These are phyloP conservation scores for Myriosclerotinia curreyana DNA, from an alignment of 2,329 filamentous ascomycete genomes.

Conservation along the genomic window DNA sequence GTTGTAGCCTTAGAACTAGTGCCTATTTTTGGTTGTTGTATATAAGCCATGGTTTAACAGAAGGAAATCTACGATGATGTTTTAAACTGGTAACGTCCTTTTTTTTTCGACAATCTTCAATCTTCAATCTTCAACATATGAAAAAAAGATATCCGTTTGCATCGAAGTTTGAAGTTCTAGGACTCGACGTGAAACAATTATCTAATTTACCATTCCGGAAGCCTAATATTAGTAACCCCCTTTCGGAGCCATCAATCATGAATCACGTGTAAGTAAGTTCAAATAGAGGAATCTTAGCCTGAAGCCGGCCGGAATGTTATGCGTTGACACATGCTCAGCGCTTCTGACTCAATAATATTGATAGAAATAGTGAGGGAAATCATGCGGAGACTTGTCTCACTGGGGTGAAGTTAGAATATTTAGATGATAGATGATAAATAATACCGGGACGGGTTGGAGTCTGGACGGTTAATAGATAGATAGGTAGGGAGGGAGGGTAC, in stretches of 20 bases:
- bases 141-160: constrained; percentile 7
- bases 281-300: background rate
- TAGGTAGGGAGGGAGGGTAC: background rate
- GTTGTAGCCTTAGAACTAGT: constrained; percentile 14
- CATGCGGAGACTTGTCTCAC: constrained; percentile 15
- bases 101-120: background rate
- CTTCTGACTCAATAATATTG: constrained; percentile 14
- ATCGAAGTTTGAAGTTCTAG: background rate
- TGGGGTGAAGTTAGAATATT: background rate
- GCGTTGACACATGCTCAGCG: constrained; percentile 14
- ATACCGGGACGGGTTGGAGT: background rate
- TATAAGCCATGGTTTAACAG: constrained; percentile 13
- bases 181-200: background rate
- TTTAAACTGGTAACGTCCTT: background rate
- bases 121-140: background rate
- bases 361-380: constrained; percentile 3
- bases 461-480: background rate
- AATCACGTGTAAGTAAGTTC: background rate
- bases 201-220: constrained; percentile 12
- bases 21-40: constrained; percentile 3
- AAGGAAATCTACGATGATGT: constrained; percentile 10
- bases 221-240: constrained; percentile 6
- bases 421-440: too few relatives aligned
- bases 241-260: constrained; percentile 3
- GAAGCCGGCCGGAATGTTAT: constrained; percentile 14